Base-by-base conservation (phyloP, 768 basidiomycete genomes). In the Pleurotus citrinopileatus region DNA sequence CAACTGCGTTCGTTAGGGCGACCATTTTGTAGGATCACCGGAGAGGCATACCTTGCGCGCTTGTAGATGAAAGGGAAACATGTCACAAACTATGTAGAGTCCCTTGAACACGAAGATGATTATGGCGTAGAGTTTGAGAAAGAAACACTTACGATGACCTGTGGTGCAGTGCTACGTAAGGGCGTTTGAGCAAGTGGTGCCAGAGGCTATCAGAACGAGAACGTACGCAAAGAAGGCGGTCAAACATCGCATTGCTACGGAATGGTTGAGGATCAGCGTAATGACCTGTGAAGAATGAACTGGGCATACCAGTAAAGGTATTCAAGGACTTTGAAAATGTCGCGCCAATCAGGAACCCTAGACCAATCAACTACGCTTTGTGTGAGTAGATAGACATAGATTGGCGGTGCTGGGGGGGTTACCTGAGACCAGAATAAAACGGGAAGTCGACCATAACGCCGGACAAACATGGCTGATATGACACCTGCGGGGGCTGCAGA, bases 61-160 rank as follows among this genome's bases (percentile, higher is more conserved):
- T 65, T 82, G 80, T 0, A 80, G 64, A 58, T 84, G 82, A 68
- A 84, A 83, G 0, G 82, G 82, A 61, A 72, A 84, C 54, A 83
- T 65, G 58, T 82, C 81, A 19, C 75, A 74, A 23, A 82, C 72
- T 27, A 77, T 66, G 59, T 77, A 82, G 8, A 80, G 68, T 19
- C 79, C 78, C 68, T 70, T 20, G 20, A 9, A 28, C 8, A 10
- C 19, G 19, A 12, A 34, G 23, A 29, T 38, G 25, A 57, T 32
- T 28, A 25, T 26, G 25, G 29, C 28, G 20, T 26, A 12, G 17
- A 20, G 38, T 19, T 47, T 2, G 27, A n/a, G 2, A 47, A 4
- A 6, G 2, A 34, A 19, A 5, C 25, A 60, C 63, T 5, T 53
- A 67, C 70, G 2, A 75, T 79, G 13, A 78, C 80, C 60, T 84